Percentiles rank a stretch among this genome's conserved stretches.
phyloP scores from a whole-genome alignment of 768 basidiomycete genomes.

The Dioszegia crocea region DNA sequence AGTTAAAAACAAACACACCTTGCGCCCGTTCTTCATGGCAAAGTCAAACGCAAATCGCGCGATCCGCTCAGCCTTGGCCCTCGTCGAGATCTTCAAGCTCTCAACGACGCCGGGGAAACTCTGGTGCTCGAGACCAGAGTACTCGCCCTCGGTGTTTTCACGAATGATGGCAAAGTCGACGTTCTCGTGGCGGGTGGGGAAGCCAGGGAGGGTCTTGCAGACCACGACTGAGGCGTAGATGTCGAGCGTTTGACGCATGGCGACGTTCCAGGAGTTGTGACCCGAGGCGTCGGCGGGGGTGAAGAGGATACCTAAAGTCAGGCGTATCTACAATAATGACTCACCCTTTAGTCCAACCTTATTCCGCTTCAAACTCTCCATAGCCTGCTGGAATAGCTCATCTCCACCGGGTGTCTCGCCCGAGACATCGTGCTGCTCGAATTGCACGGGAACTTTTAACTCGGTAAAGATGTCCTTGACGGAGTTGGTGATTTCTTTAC shows the following conservation, averaged over 20 bases:
- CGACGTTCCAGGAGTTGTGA: slow-evolving; percentile 99
- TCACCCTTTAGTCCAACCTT: slow-evolving; percentile 95
- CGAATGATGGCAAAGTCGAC: slow-evolving; percentile 99
- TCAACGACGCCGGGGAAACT: slow-evolving; percentile 98
- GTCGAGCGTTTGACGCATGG: slow-evolving; percentile 97
- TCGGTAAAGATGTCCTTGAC: slow-evolving; percentile 99
- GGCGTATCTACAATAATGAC: slow-evolving; percentile 17
- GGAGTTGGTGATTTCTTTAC: slow-evolving; percentile 92
- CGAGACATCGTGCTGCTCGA: slow-evolving; percentile 97
- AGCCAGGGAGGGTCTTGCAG: slow-evolving; percentile 94
- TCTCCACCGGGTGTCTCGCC: slow-evolving; percentile 93
- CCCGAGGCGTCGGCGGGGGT: slow-evolving; percentile 94
- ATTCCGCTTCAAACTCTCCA: slow-evolving; percentile 97
- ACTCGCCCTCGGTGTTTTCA: slow-evolving; percentile 99
- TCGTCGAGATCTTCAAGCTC: slow-evolving; percentile 92
- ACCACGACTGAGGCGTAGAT: slow-evolving; percentile 98
- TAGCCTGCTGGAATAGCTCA: slow-evolving; percentile 91
- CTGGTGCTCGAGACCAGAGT: slow-evolving; percentile 90
- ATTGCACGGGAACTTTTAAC: slow-evolving; percentile 96
- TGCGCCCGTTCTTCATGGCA: slow-evolving; percentile 95
- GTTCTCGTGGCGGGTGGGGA: slow-evolving; percentile 90
- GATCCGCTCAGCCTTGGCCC: slow-evolving; percentile 92
- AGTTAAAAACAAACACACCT: slow-evolving; percentile 56
- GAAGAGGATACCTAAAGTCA: slow-evolving; percentile 80
- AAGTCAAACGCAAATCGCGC: slow-evolving; percentile 97